A percentile compares a stretch with the other conserved stretches of the same genome.
These are phyloP conservation scores for Podaxis sp. DNA, from an alignment of 768 basidiomycete genomes.

Conservation along the genomic window DNA sequence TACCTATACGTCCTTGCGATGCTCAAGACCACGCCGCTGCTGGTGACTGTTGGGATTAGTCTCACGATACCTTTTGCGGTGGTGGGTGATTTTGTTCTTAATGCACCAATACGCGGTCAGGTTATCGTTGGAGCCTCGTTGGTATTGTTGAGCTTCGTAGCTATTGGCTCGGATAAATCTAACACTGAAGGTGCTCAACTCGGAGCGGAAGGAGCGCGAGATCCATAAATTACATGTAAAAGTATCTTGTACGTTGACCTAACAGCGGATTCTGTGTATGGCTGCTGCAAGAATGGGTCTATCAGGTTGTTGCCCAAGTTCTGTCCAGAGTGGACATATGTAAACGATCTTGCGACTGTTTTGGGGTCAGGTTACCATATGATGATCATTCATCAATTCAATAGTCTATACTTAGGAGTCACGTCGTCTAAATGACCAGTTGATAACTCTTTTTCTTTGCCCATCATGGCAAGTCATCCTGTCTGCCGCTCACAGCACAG, in stretches of 20 bases:
- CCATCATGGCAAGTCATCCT: slow-evolving; percentile 24
- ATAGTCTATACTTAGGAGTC: too few relatives aligned
- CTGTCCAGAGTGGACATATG: too few relatives aligned
- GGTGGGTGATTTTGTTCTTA: slow-evolving; percentile 59
- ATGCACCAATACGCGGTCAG: slow-evolving; percentile 38
- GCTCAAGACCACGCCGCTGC: slow-evolving; percentile 94
- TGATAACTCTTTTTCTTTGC: not conserved
- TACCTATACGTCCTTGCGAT: slow-evolving; percentile 87
- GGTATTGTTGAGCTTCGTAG: slow-evolving; percentile 73
- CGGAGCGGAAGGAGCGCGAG: not conserved
- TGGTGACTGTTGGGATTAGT: slow-evolving; percentile 92
- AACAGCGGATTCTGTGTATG: too few relatives aligned
- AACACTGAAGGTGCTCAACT: not conserved
- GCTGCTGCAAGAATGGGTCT: too few relatives aligned
- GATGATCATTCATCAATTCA: too few relatives aligned
- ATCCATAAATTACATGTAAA: not conserved
- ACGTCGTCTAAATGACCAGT: too few relatives aligned
- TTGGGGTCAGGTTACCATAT: too few relatives aligned
- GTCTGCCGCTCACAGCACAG: slow-evolving; percentile 3
- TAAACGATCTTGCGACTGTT: too few relatives aligned
- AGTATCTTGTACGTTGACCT: not conserved
- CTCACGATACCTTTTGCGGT: slow-evolving; percentile 93
- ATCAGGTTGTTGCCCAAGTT: too few relatives aligned
- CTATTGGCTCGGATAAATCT: slow-evolving; percentile 24
- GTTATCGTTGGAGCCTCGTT: slow-evolving; percentile 75